Conservation (phyloP, 2,329 filamentous ascomycete genomes). For the Penicillium sp. region DNA sequence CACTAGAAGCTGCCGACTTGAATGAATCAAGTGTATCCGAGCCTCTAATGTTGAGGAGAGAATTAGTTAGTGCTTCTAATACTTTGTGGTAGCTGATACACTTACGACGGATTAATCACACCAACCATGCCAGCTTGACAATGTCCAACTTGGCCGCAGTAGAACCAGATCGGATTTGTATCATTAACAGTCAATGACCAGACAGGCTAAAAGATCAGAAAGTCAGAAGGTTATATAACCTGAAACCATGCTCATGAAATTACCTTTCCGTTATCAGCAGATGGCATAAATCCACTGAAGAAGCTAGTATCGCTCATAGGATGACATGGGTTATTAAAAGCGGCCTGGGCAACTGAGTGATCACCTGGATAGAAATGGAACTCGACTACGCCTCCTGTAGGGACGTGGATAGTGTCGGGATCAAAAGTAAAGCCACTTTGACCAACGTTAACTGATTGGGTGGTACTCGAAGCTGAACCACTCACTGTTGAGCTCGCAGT, state of each 20-base stretch:
- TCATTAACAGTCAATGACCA: conserved; percentile 64
- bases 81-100: not conserved
- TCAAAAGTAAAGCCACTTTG: conserved; percentile 46
- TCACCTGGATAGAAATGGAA: conserved; percentile 56
- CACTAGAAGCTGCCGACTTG: conserved; percentile 10
- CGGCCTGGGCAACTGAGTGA: conserved; percentile 54
- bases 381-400: conserved; percentile 52
- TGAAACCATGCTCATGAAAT: not conserved
- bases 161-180: conserved; percentile 74
- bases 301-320: conserved; percentile 45
- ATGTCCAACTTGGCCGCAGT: conserved; percentile 73
- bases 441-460: conserved; percentile 48
- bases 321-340: conserved; percentile 53
- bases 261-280: conserved; percentile 6
- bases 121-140: conserved; percentile 75
- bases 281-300: conserved; percentile 49
- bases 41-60: conserved; percentile 5
- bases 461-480: conserved; percentile 7
- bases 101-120: conserved; percentile 66
- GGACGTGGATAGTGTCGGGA: conserved; percentile 49
- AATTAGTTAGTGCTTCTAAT: not conserved
- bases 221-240: not conserved
- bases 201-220: not conserved
- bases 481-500: conserved; percentile 4
- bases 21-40: conserved; percentile 11